These are phyloP conservation scores for Datura wrightii DNA, from an alignment of 257 asterid species.

Conservation along the genomic window DNA sequence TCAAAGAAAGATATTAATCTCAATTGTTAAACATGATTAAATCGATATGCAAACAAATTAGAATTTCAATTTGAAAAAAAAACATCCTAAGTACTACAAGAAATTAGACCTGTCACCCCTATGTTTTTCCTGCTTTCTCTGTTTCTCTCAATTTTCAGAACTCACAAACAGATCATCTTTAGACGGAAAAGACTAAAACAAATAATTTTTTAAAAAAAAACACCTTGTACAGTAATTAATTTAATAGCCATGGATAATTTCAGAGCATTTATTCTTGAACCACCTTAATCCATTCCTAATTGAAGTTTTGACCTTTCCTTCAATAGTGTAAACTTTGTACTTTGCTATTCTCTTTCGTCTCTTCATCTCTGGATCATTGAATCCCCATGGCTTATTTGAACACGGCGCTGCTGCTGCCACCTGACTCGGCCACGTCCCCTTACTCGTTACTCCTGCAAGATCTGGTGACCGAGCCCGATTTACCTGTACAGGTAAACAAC, in stretches of 20 bases:
- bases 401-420: constrained; percentile 40
- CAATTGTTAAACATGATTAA: background rate
- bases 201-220: background rate
- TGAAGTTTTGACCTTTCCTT: constrained; percentile 79
- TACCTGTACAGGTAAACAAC: background rate
- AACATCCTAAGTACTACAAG: background rate
- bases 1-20: background rate
- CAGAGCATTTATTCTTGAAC: constrained; percentile 75
- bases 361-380: constrained; percentile 69
- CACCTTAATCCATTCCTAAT: constrained; percentile 71
- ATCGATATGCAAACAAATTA: constrained; percentile 16
- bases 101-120: background rate
- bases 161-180: background rate
- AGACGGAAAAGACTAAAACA: background rate
- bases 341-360: constrained; percentile 74
- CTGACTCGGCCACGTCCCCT: constrained; percentile 32
- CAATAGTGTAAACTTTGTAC: constrained; percentile 73
- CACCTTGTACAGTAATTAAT: constrained; percentile 4
- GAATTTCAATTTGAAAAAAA: background rate
- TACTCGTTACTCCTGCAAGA: constrained; percentile 32
- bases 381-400: constrained; percentile 64
- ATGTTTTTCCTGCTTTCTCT: background rate
- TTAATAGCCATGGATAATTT: constrained; percentile 72
- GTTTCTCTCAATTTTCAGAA: background rate
- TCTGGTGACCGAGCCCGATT: constrained; percentile 42